These are phyloP conservation scores for Bimuria novae-zelandiae DNA, from an alignment of 2,329 filamentous ascomycete species.

Conservation along the genomic window DNA sequence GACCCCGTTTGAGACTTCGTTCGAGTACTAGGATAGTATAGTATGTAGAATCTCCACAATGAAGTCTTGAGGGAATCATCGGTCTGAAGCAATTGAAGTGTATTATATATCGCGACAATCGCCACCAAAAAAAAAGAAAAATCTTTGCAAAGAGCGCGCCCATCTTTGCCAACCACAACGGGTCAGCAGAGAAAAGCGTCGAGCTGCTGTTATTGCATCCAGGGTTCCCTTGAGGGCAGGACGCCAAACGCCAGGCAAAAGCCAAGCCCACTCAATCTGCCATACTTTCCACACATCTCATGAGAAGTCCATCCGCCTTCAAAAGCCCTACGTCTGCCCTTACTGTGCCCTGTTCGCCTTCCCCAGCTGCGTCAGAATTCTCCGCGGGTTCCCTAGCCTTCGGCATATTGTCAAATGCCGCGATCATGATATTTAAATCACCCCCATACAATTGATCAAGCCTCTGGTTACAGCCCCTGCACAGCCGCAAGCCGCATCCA, in stretches of 20 bases:
- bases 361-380: constrained; percentile 26
- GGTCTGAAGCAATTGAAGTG: background rate
- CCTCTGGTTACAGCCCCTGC: constrained; percentile 20
- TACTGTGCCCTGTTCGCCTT: constrained; percentile 6
- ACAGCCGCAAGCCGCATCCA: constrained; percentile 37
- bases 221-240: too few relatives aligned
- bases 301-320: background rate
- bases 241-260: too few relatives aligned
- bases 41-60: background rate
- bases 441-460: constrained; percentile 16
- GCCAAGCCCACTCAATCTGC: background rate
- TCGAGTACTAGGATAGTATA: background rate
- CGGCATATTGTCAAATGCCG: constrained; percentile 18
- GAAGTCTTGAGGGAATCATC: too few relatives aligned
- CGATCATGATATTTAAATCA: constrained; percentile 18
- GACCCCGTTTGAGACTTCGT: constrained; percentile 53
- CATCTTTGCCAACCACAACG: too few relatives aligned
- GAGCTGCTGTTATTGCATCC: too few relatives aligned
- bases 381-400: constrained; percentile 24
- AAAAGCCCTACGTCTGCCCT: constrained; percentile 1
- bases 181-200: too few relatives aligned
- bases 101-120: too few relatives aligned
- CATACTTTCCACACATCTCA: background rate
- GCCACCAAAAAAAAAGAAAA: too few relatives aligned
- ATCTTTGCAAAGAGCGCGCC: too few relatives aligned